Evolutionary conservation across 2,329 filamentous ascomycete species (phyloP), one percentile per base, ranked within the genome.

Genomic region (Aspergillus thermomutatus): DNA sequence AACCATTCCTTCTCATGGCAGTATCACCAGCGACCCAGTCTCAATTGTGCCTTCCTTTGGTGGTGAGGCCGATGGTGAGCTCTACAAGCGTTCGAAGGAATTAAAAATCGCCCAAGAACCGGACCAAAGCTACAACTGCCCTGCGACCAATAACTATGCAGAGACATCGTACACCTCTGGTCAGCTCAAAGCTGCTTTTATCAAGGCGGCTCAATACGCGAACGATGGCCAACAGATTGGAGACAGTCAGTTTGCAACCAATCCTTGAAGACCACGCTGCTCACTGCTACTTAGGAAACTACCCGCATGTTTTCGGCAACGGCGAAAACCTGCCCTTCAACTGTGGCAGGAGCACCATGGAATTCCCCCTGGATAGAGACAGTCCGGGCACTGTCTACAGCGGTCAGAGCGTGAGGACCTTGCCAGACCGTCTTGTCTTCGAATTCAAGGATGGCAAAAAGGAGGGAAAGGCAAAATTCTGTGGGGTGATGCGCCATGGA

Each of bases 401-500:
- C 11, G 49, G 46, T 1, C 23, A 25, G 6, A 27, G 26, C 5
- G 26, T 27, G 23, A 17, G 1, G 23, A 27, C 31, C 27, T 21
- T 37, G 19, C 49, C 49, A 9, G 49, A 51, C 21, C 49, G 49
- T 23, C 9, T 51, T 8, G 31, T 51, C 17, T 51, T 51, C 9
- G 49, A 51, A 17, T 50, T 21, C 6, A 50, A 34, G 7, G 48
- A 43, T 43, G 40, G 40, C n/a, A 43, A 50, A 28, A 50, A 50
- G 27, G 25, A 26, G 21, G 23, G 21, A 23, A 34, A 23, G 11
- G 31, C 19, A 14, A 51, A 51, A 10, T 40, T 51, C 31, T 51
- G 49, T 26, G 49, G 49, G 7, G 31, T 26, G 17, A 51, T 51
- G 49, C 49, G 49, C 31, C 49, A 51, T 43, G 49, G 49, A 17